These are phyloP conservation scores for Sordariomycetes sp. DNA, from an alignment of 2,329 filamentous ascomycete species.

Conservation along the genomic window DNA sequence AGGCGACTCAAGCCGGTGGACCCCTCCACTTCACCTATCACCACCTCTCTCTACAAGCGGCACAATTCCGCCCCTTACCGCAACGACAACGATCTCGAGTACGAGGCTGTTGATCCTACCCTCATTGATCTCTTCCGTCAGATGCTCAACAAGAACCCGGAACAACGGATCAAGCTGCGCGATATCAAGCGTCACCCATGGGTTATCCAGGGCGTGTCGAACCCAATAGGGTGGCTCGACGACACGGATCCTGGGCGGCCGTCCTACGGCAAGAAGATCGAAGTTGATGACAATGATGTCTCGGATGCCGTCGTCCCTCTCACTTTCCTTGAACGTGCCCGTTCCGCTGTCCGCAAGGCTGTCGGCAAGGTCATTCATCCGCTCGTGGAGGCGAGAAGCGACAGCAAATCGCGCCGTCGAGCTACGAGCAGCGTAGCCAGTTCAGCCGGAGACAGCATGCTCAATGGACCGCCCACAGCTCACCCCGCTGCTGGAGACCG, in stretches of 20 bases:
- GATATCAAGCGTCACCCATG: slow-evolving; percentile 94
- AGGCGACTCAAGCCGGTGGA: slow-evolving; percentile 71
- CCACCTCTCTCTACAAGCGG: slow-evolving; percentile 45
- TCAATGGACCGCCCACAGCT: slow-evolving; percentile 34
- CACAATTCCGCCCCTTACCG: slow-evolving; percentile 60
- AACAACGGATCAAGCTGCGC: slow-evolving; percentile 76
- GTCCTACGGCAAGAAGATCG: slow-evolving; percentile 74
- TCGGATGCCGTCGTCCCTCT: slow-evolving; percentile 84
- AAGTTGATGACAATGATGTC: slow-evolving; percentile 85
- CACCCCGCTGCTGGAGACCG: slow-evolving; percentile 40
- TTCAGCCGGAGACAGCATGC: slow-evolving; percentile 47
- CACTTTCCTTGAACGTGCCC: slow-evolving; percentile 75
- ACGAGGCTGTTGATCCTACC: slow-evolving; percentile 76
- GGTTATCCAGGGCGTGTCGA: slow-evolving; percentile 70
- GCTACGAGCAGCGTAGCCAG: slow-evolving; percentile 56
- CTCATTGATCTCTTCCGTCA: slow-evolving; percentile 69
- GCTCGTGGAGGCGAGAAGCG: slow-evolving; percentile 46
- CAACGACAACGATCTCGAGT: slow-evolving; percentile 67
- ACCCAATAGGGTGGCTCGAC: slow-evolving; percentile 78
- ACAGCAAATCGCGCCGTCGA: slow-evolving; percentile 43
- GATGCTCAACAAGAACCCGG: slow-evolving; percentile 82
- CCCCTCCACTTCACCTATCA: slow-evolving; percentile 45
- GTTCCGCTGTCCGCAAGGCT: slow-evolving; percentile 65
- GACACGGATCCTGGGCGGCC: slow-evolving; percentile 79
- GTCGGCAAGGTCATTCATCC: slow-evolving; percentile 56